Evolutionary conservation across 495 filamentous ascomycete genomes (phyloP).

Genomic region (Aspergillus carlsbadensis): DNA sequence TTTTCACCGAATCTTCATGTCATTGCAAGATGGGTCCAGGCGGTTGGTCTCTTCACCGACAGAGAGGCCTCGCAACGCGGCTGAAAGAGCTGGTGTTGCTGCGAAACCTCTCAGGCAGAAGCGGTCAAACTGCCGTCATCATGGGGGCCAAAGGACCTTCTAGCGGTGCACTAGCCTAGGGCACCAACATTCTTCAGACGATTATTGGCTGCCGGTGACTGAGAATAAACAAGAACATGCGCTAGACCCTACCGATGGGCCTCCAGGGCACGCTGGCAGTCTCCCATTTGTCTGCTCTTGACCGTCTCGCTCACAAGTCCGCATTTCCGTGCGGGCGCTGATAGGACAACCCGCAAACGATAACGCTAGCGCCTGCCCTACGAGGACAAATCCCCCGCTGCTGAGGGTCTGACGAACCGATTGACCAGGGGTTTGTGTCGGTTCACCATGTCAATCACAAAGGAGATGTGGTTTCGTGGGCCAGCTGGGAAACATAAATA

Average conservation of each 20-base stretch:
- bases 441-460: slow-evolving; percentile 1
- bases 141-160: slow-evolving; percentile 19
- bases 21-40: background rate
- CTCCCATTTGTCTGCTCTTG: slow-evolving; percentile 14
- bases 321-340: background rate
- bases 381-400: slow-evolving; percentile 6
- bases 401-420: slow-evolving; percentile 5
- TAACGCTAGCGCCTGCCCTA: slow-evolving; percentile 17
- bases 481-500: slow-evolving; percentile 1
- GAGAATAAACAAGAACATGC: slow-evolving; percentile 9
- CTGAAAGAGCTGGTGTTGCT: background rate
- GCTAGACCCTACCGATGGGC: slow-evolving; percentile 20
- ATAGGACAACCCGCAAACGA: slow-evolving; percentile 7
- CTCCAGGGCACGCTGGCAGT: slow-evolving; percentile 13
- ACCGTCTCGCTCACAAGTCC: slow-evolving; percentile 6
- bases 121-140: slow-evolving; percentile 9
- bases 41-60: slow-evolving; percentile 6
- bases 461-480: background rate
- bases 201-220: background rate
- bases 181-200: background rate
- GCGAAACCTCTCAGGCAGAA: slow-evolving; percentile 7
- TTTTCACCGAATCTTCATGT: background rate
- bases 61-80: background rate
- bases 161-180: background rate
- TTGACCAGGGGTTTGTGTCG: slow-evolving; percentile 7